phyloP scores from a whole-genome alignment of 2,329 filamentous ascomycete species.

The Botryotinia convoluta region DNA sequence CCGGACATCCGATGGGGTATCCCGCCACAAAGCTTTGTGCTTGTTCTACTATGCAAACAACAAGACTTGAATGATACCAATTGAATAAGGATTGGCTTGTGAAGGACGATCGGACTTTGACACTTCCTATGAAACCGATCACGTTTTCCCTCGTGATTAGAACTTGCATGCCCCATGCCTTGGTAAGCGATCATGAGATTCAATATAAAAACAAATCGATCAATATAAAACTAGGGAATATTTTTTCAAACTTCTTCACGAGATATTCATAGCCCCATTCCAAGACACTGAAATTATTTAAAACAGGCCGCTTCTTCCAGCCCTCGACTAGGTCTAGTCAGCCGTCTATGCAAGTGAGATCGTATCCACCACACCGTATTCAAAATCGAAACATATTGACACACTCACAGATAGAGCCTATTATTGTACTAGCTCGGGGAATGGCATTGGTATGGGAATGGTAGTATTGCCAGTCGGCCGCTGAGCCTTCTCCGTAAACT shows the following conservation, averaged over 20 bases:
- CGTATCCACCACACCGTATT: background rate
- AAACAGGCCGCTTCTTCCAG: background rate
- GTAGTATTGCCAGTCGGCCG: background rate
- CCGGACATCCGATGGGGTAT: slow-evolving; percentile 20
- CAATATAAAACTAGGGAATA: background rate
- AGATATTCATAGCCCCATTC: background rate
- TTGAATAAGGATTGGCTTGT: background rate
- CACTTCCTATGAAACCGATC: background rate
- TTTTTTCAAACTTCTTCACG: background rate
- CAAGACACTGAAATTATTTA: background rate
- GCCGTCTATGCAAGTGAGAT: slow-evolving; percentile 20
- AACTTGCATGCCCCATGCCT: background rate
- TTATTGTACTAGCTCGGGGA: background rate
- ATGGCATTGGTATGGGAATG: background rate
- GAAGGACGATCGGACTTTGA: too few species aligned
- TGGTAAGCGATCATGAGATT: background rate
- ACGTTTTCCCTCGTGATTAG: background rate
- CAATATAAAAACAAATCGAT: background rate
- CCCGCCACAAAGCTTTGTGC: slow-evolving; percentile 3
- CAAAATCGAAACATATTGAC: background rate
- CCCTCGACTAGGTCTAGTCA: background rate
- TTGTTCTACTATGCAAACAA: background rate
- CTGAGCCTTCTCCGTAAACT: background rate
- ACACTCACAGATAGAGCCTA: background rate
- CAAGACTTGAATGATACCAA: background rate